These are phyloP conservation scores for Colletotrichum sp. DNA, from an alignment of 2,329 filamentous ascomycete species.

Conservation along the genomic window DNA sequence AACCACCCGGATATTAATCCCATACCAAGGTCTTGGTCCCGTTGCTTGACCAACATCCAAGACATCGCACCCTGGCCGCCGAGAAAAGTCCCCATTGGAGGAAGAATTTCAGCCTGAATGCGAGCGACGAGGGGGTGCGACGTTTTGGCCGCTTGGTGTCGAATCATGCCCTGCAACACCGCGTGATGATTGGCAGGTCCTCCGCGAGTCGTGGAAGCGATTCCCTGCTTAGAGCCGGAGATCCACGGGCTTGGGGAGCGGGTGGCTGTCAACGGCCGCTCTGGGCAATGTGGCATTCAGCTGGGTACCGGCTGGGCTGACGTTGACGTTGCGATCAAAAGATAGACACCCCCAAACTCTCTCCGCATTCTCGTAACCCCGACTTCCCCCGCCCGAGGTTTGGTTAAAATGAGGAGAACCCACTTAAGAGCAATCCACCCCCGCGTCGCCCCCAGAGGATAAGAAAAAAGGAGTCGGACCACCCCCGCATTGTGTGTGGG, in stretches of 20 bases:
- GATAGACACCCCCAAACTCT: constrained; percentile 8
- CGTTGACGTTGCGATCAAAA: background rate
- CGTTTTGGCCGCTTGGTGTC: background rate
- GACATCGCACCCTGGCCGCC: background rate
- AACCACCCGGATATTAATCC: background rate
- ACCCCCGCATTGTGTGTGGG: constrained; percentile 3
- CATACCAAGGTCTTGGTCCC: background rate
- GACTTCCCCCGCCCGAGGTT: background rate
- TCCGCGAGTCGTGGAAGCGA: background rate
- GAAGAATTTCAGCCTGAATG: constrained; percentile 14
- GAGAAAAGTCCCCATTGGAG: constrained; percentile 2
- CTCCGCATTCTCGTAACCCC: background rate
- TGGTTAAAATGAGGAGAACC: background rate
- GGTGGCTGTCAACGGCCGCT: background rate
- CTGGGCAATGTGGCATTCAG: background rate
- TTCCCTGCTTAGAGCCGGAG: background rate
- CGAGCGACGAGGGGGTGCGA: background rate
- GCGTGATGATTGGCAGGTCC: background rate
- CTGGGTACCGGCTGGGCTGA: background rate
- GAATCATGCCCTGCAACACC: background rate
- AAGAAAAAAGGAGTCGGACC: background rate
- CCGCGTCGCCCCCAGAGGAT: background rate
- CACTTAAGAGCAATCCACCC: background rate
- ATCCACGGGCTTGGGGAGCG: background rate
- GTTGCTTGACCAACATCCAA: constrained; percentile 4